phyloP scores from a whole-genome alignment of 371 early-diverging fungal genomes.

The Zancudomyces culisetae region DNA sequence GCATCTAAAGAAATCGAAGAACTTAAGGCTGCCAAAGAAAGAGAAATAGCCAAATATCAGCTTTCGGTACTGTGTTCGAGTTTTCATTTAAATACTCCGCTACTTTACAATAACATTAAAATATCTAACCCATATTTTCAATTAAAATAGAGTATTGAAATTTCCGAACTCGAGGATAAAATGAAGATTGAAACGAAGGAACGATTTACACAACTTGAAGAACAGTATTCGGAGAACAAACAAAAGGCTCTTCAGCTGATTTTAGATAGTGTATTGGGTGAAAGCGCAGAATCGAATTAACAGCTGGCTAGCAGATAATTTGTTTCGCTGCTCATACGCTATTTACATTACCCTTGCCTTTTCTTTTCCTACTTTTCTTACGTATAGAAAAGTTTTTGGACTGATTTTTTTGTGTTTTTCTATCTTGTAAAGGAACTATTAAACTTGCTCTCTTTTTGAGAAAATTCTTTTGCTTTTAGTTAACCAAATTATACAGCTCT shows the following conservation, averaged over 20 bases:
- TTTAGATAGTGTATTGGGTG: not conserved
- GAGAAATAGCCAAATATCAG: conserved; percentile 63
- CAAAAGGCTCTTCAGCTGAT: not conserved
- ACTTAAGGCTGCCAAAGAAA: conserved; percentile 64
- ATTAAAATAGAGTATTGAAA: conserved; percentile 46
- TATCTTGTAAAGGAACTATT: too few relatives aligned
- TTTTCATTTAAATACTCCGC: not conserved
- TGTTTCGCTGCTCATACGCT: too few relatives aligned
- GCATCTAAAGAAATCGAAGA: conserved; percentile 81
- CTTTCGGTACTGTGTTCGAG: conserved; percentile 33
- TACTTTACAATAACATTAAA: not conserved
- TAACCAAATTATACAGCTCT: too few relatives aligned
- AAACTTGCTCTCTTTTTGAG: too few relatives aligned
- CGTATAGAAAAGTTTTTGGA: too few relatives aligned
- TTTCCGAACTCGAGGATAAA: conserved; percentile 42
- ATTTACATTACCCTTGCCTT: not conserved
- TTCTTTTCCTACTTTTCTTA: not conserved
- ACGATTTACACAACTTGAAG: conserved; percentile 25
- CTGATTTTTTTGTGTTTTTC: too few relatives aligned
- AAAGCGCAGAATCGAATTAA: not conserved
- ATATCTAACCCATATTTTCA: conserved; percentile 1
- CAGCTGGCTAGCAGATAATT: too few relatives aligned
- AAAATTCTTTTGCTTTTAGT: too few relatives aligned
- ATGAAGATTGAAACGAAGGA: conserved; percentile 63
- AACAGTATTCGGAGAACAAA: not conserved